Base-by-base conservation (phyloP, 2,329 filamentous ascomycete genomes). In the Westerdykella aurantiaca region DNA sequence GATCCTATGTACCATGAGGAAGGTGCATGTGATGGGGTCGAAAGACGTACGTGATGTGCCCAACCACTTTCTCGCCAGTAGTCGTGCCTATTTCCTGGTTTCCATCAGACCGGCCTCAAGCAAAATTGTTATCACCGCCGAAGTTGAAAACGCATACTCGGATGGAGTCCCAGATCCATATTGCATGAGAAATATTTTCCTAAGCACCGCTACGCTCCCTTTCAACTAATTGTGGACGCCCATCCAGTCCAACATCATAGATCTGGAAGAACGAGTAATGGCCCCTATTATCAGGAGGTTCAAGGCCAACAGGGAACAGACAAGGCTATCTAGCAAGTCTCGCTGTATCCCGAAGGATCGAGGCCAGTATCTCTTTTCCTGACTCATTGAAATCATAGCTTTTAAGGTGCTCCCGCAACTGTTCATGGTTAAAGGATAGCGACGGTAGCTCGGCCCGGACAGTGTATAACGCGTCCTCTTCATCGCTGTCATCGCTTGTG, bases 201-300 rank as follows among this genome's bases (percentile, higher is more conserved):
- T 68, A 58, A 5, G 55, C 51, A 4, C 61, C 49, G 14, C 55
- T 57, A 12, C 58, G 48, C 34, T 21, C 18, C 3, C 18, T 21
- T 6, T 69, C 67, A 2, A 69, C 60, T 1, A 67, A 51, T 6
- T 70, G 44, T 2, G 73, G 69, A 2, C 60, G 51, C 2, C 74
- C 73, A 43, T 79, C 72, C 4, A 61, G 60, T 1, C 69, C 70
- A 11, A 82, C 68, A 48, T 81, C 78, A 52, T 79, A 81, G 4
- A 81, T 72, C 22, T 79, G 77, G 48, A 78, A 79, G 13, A 77
- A 76, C 2, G 74, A 73, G 42, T 63, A 63, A 42, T 71, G 61
- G 18, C 57, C 63, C 12, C 61, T 52, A 45, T 75, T 74, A 3
- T 69, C 69, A 34, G 72, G 64, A 10, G 60, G 57, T 2, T 66